These are phyloP conservation scores for Leptomonas seymouri DNA, from an alignment of 208 protist species.

Conservation along the genomic window DNA sequence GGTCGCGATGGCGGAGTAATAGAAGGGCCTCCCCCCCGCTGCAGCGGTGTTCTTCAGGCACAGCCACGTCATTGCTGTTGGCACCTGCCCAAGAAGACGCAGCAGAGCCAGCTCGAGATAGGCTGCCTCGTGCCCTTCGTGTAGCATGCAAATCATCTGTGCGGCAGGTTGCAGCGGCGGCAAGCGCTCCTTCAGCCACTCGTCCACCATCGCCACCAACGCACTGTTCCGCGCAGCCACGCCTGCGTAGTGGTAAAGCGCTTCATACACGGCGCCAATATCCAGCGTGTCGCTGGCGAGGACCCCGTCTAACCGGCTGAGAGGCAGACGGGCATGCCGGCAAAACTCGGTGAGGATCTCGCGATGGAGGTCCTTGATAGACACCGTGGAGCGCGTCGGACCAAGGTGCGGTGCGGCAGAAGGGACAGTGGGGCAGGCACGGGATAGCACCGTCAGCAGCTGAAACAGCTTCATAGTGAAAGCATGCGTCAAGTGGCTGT, in stretches of 20 bases:
- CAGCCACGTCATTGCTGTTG: slow-evolving; percentile 26
- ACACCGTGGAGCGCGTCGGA: background rate
- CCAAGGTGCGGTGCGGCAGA: background rate
- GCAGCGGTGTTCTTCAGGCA: slow-evolving; percentile 10
- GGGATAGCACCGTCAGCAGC: slow-evolving; percentile 9
- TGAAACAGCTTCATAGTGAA: slow-evolving; percentile 10
- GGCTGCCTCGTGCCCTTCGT: slow-evolving; percentile 29
- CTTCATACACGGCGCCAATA: slow-evolving; percentile 21
- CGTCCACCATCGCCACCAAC: background rate
- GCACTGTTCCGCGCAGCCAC: background rate
- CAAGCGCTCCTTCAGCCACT: background rate
- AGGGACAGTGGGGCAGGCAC: background rate
- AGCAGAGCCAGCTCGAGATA: slow-evolving; percentile 33
- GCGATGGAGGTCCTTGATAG: background rate
- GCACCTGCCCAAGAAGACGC: slow-evolving; percentile 5
- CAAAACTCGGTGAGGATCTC: slow-evolving; percentile 1
- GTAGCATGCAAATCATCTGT: slow-evolving; percentile 36
- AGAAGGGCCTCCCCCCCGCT: background rate
- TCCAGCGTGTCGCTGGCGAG: background rate
- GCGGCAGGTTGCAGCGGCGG: slow-evolving; percentile 25
- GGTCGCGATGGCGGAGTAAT: slow-evolving; percentile 15
- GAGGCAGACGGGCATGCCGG: background rate
- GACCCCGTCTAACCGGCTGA: background rate
- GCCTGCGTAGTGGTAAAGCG: slow-evolving; percentile 14
- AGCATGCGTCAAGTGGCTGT: slow-evolving; percentile 5